phyloP scores from a whole-genome alignment of 306 rosid genomes.

The Begonia fuchsioides region DNA sequence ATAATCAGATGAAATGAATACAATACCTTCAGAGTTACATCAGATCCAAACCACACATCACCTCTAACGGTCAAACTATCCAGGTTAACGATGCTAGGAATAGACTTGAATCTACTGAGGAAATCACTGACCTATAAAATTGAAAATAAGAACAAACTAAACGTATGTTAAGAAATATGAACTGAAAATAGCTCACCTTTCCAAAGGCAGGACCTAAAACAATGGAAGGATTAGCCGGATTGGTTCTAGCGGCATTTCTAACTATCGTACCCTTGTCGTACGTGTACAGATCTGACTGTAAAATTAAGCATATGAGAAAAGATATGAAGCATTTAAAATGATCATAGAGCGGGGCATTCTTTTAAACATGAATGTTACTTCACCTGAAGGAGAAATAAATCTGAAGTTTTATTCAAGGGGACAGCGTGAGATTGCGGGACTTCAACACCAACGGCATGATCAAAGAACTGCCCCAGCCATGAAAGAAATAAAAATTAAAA shows the following conservation, averaged over 20 bases:
- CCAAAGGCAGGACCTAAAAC: slow-evolving; percentile 65
- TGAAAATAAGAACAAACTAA: slow-evolving; percentile 9
- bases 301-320: slow-evolving; percentile 6
- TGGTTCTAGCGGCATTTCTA: slow-evolving; percentile 47
- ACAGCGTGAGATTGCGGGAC: slow-evolving; percentile 43
- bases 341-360: no score
- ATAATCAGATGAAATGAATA: slow-evolving; percentile 3
- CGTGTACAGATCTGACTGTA: slow-evolving; percentile 62
- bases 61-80: slow-evolving; percentile 62
- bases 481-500: slow-evolving; percentile 8
- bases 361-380: slow-evolving; percentile 3
- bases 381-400: slow-evolving; percentile 53
- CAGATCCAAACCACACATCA: slow-evolving; percentile 68
- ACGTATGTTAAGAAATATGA: slow-evolving; percentile 1
- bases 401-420: slow-evolving; percentile 44
- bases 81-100: slow-evolving; percentile 47
- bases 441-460: slow-evolving; percentile 32
- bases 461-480: slow-evolving; percentile 34
- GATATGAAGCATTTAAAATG: background rate
- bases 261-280: slow-evolving; percentile 33
- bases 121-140: slow-evolving; percentile 43
- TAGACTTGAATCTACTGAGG: slow-evolving; percentile 46
- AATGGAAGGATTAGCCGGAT: slow-evolving; percentile 42
- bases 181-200: slow-evolving; percentile 26
- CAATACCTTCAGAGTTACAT: slow-evolving; percentile 49